Percentiles rank a stretch among this genome's conserved stretches.
These are phyloP conservation scores for Calamus simplicifolius DNA, from an alignment of 176 grass and related monocot species.

Conservation along the genomic window DNA sequence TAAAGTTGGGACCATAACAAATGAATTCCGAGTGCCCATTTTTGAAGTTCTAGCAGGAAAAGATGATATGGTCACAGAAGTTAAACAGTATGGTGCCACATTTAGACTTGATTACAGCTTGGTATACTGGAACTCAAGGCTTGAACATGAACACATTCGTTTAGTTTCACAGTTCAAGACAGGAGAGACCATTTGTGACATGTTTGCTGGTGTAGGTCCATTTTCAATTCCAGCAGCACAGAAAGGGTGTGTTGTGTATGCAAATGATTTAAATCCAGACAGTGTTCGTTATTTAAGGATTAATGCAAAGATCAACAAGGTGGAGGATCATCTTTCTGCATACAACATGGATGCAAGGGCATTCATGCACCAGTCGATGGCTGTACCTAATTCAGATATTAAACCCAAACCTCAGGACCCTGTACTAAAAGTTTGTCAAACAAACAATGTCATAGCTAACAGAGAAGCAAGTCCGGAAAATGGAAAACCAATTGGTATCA, in stretches of 20 bases:
- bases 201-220: slow-evolving; percentile 96
- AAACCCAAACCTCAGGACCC: slow-evolving; percentile 20
- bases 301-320: slow-evolving; percentile 82
- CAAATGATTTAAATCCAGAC: slow-evolving; percentile 95
- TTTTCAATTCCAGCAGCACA: slow-evolving; percentile 75
- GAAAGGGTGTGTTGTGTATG: slow-evolving; percentile 83
- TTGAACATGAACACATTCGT: slow-evolving; percentile 87
- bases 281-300: slow-evolving; percentile 63
- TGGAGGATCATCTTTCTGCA: slow-evolving; percentile 58
- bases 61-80: slow-evolving; percentile 71
- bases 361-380: slow-evolving; percentile 62
- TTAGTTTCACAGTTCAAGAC: slow-evolving; percentile 85
- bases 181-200: slow-evolving; percentile 88
- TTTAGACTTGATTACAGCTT: slow-evolving; percentile 92
- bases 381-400: slow-evolving; percentile 32
- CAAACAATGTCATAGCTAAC: slow-evolving; percentile 12
- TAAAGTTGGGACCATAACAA: slow-evolving; percentile 92
- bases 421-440: slow-evolving; percentile 10
- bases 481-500: slow-evolving; percentile 34
- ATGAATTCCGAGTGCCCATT: slow-evolving; percentile 85
- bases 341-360: slow-evolving; percentile 89
- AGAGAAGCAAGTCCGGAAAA: slow-evolving; percentile 27
- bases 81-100: slow-evolving; percentile 92
- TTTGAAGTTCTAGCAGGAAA: slow-evolving; percentile 92
- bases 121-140: slow-evolving; percentile 99